Evolutionary conservation across 116 monocot species (phyloP).

Genomic region (Cymodocea nodosa): DNA sequence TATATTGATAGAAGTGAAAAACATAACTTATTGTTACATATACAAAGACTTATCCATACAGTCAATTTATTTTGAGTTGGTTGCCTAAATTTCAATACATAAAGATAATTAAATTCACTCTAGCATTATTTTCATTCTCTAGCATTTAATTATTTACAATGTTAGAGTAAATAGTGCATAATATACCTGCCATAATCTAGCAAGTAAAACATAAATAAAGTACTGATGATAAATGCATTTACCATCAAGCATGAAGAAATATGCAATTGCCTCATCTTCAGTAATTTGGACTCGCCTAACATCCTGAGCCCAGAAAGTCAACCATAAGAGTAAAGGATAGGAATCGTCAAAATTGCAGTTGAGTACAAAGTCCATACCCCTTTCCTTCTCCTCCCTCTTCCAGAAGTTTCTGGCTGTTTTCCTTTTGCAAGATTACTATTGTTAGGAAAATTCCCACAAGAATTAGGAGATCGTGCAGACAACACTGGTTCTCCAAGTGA

Average conservation of each 20-base stretch:
- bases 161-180: not conserved
- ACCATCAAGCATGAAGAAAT: constrained; percentile 87
- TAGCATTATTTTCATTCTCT: not conserved
- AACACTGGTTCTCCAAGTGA: constrained; percentile 35
- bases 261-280: constrained; percentile 75
- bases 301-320: constrained; percentile 17
- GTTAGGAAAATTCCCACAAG: constrained; percentile 11
- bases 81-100: too few species aligned
- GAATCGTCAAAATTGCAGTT: not conserved
- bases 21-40: too few species aligned
- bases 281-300: constrained; percentile 43
- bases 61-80: not conserved
- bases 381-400: constrained; percentile 28
- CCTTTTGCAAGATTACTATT: constrained; percentile 8
- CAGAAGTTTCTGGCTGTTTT: constrained; percentile 7
- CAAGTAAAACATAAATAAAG: not conserved
- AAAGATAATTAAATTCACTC: too few species aligned
- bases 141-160: not conserved
- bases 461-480: constrained; percentile 6
- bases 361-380: constrained; percentile 23
- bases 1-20: too few species aligned
- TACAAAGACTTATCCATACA: not conserved
- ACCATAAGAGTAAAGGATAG: not conserved
- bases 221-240: constrained; percentile 5
- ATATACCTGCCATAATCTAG: too few species aligned